phyloP scores from a whole-genome alignment of 441 rosid species.

The Erodium texanum region DNA sequence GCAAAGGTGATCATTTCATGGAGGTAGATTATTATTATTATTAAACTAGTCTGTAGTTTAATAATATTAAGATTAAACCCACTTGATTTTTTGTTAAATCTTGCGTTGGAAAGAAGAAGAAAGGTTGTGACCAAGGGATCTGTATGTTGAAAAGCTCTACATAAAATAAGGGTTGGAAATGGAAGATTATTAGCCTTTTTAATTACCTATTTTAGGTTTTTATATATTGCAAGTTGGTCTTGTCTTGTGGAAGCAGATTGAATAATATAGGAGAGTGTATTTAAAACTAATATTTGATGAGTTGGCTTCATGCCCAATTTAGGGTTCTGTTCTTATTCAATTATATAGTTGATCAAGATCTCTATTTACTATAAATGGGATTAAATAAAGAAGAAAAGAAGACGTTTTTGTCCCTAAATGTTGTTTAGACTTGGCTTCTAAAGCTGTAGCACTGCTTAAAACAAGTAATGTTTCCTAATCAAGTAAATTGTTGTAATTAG shows the following conservation, averaged over 20 bases:
- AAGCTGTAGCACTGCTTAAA: too few relatives aligned
- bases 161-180: too few relatives aligned
- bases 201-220: too few relatives aligned
- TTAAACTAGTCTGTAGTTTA: too few relatives aligned
- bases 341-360: not conserved
- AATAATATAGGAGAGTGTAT: not conserved
- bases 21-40: not conserved
- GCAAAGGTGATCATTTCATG: not conserved
- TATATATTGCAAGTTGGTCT: not conserved
- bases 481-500: too few relatives aligned
- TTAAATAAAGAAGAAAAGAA: not conserved
- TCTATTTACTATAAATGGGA: not conserved
- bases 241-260: not conserved
- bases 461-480: too few relatives aligned
- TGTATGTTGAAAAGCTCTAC: not conserved
- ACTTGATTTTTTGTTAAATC: not conserved
- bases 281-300: not conserved
- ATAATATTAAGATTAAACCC: too few relatives aligned
- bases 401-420: conserved; percentile 12
- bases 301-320: not conserved
- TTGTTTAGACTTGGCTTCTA: not conserved
- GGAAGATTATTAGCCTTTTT: too few relatives aligned
- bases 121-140: conserved; percentile 5
- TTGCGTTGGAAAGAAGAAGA: not conserved
- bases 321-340: not conserved